Evolutionary conservation across 768 basidiomycete species (phyloP), one percentile per base, ranked within the genome.

Genomic region (Dioszegia hungarica): DNA sequence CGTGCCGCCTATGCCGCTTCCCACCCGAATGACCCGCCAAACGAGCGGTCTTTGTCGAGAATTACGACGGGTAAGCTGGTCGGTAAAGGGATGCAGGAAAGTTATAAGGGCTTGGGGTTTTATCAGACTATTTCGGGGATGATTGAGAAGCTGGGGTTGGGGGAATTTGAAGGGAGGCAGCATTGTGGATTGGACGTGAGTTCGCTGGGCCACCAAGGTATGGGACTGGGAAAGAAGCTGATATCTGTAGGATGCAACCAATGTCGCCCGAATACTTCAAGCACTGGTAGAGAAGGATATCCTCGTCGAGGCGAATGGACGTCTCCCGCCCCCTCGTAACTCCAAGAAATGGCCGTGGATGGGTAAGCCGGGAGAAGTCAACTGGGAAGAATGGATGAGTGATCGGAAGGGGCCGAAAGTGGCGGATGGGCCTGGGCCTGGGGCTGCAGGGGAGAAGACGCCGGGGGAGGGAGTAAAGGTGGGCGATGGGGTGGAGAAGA

Each of bases 141-240:
- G 74, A 79, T 95, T 44, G 80, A 80, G 33, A 80, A 80, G n/a
- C 83, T 97, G 39, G 82, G 81, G 10, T 77, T 97, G 43, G 80
- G 82, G 4, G 79, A 81, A 6, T 98, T 98, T 70, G 79, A 86
- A 74, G 93, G 94, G 20, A 83, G 88, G 65, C 80, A 84, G 54
- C 94, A 98, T 76, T 84, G 84, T 68, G 94, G 94, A 22, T 87
- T 94, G 33, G 90, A 92, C 77, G 93, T 92, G 60, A 79, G 88
- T 84, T 12, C n/a, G n/a, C n/a, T n/a, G n/a, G n/a, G n/a, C n/a
- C n/a, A n/a, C n/a, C n/a, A n/a, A 9, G 54, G 11, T 37, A 27
- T 48, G 2, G 27, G 5, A 14, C 5, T 31, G 31, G 31, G 24
- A 3, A 5, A 31, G 25, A 19, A 54, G 39, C 39, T 43, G 52